Evolutionary conservation across 2,329 filamentous ascomycete genomes (phyloP).

Genomic region (Zymoseptoria brevis): DNA sequence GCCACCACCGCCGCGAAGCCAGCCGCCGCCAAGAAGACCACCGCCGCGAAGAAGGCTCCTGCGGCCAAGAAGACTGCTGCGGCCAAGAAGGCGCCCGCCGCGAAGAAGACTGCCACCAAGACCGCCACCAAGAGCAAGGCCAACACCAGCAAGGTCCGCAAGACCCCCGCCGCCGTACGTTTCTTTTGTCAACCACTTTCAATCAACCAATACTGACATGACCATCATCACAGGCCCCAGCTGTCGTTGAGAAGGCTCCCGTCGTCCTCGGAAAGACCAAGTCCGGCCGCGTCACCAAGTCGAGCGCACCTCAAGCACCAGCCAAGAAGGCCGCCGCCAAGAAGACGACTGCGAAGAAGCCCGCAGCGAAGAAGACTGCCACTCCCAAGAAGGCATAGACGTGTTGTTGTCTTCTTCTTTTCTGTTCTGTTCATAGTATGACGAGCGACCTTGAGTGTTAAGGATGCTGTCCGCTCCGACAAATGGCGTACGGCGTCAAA

Average conservation of each 20-base stretch:
- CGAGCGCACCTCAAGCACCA: slow-evolving; percentile 40
- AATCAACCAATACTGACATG: slow-evolving; percentile 5
- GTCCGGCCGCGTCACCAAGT: slow-evolving; percentile 76
- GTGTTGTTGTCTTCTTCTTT: not conserved
- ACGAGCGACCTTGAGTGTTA: not conserved
- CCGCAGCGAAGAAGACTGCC: slow-evolving; percentile 31
- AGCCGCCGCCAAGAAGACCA: slow-evolving; percentile 34
- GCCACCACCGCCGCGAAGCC: slow-evolving; percentile 27
- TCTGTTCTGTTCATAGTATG: not conserved
- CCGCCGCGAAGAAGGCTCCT: slow-evolving; percentile 30
- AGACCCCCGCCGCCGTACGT: slow-evolving; percentile 32
- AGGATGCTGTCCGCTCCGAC: not conserved
- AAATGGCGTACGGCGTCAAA: slow-evolving; percentile 9
- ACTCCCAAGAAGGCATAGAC: slow-evolving; percentile 29
- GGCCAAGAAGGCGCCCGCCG: slow-evolving; percentile 43
- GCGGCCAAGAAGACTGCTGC: slow-evolving; percentile 46
- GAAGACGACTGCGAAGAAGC: slow-evolving; percentile 41
- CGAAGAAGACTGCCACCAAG: slow-evolving; percentile 30
- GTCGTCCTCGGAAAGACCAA: slow-evolving; percentile 73
- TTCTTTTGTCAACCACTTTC: not conserved
- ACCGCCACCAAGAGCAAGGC: slow-evolving; percentile 36
- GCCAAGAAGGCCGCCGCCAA: slow-evolving; percentile 18
- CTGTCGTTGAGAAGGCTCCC: slow-evolving; percentile 58
- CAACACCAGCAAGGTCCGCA: slow-evolving; percentile 40
- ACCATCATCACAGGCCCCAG: slow-evolving; percentile 46